Base-by-base conservation (phyloP, 306 rosid genomes). In the Trifolium repens region DNA sequence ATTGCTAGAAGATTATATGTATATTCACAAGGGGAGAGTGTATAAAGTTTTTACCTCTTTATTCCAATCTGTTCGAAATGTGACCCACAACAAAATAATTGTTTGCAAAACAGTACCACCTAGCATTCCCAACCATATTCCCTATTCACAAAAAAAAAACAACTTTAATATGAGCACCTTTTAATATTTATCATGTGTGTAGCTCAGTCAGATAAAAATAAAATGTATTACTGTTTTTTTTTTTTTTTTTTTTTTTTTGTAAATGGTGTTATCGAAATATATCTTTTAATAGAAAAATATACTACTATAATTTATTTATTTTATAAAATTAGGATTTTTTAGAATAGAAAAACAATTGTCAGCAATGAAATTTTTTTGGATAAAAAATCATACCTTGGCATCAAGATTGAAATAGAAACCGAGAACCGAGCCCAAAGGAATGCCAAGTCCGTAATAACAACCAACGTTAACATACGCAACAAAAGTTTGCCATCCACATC, bases 401-500 rank as follows among this genome's bases (percentile, higher is more conserved):
- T 89, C 89, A 9, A 78, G 16, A 10, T 92, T 67, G 82, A 88
- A 92, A 80, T 90, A 87, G 87, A 92, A 92, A 46, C 97, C 97
- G 1, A 92, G 76, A 73, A 92, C n/a, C 0, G 80, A 4, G 9
- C 97, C 97, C 64, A 92, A n/a, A 0, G 97, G 97, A 50, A 92
- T 75, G 24, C 97, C 97, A 67, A 91, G 39, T 61, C 88, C 80
- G 64, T 88, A 89, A 57, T 89, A 91, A 64, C 93, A 87, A 1
- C 94, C 92, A 39, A 91, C 85, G 42, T 93, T 93, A 5, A 93
- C 90, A 57, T 87, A 93, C 0, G 98, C 98, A 47, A 91, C 98
- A 37, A 91, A 89, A 4, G 91, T 43, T 78, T 93, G 98, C 97
- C 98, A 93, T 81, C 97, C 98, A 39, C 98, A 91, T 66, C 98